phyloP scores from a whole-genome alignment of 495 filamentous ascomycete genomes.

The Penicillium manginii region DNA sequence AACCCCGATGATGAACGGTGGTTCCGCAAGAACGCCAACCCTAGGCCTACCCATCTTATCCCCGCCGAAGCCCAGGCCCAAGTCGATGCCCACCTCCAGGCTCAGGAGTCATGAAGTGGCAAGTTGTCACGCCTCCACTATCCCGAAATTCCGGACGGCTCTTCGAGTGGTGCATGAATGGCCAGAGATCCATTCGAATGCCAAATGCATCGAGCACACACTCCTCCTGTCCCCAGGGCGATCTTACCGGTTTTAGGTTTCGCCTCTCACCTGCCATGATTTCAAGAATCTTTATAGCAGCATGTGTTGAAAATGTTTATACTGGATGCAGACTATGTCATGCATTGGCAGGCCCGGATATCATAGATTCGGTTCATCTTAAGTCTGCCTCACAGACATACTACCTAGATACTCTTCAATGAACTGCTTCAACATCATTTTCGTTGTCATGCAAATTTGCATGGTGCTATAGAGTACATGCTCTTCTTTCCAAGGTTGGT shows the following conservation, averaged over 20 bases:
- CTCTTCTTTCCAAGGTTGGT: too few relatives aligned
- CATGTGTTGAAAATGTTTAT: neutral
- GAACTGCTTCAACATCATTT: neutral
- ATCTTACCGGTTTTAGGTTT: neutral
- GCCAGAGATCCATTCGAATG: neutral
- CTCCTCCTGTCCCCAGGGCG: too few relatives aligned
- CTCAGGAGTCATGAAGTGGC: constrained; percentile 7
- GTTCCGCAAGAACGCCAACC: constrained; percentile 69
- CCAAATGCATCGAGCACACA: neutral
- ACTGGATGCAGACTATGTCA: neutral
- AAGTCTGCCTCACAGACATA: neutral
- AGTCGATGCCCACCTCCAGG: constrained; percentile 14
- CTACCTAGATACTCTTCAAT: neutral
- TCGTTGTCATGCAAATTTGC: neutral
- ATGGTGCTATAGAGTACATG: too few relatives aligned
- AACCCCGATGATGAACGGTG: constrained; percentile 88
- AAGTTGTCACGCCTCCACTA: neutral
- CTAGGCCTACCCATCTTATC: neutral
- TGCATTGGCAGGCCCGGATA: neutral
- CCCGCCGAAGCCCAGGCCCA: neutral
- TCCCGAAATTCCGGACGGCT: constrained; percentile 10
- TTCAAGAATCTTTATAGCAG: neutral
- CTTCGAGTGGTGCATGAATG: neutral
- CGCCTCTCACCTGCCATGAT: neutral
- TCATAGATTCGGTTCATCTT: neutral